Evolutionary conservation across 176 grass and related monocot genomes (phyloP), one percentile per base, ranked within the genome.

Genomic region (Lolium multiflorum): DNA sequence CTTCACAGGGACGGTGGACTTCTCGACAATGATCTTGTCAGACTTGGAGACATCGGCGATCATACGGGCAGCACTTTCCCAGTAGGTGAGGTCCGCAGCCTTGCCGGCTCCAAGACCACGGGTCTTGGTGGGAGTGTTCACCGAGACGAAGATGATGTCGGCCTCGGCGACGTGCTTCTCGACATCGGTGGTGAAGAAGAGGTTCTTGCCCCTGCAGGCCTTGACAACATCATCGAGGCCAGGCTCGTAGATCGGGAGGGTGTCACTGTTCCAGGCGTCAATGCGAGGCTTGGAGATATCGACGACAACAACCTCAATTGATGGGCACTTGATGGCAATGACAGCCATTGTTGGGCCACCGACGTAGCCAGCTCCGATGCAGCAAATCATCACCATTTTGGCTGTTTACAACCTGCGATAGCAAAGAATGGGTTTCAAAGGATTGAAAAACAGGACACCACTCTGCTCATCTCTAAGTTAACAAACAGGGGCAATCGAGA

Each of bases 311-410:
- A 97, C 94, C 87, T 94, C 90, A 15, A 97, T 97, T 18, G 76
- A 21, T 4, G 94, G 94, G 83, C 94, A 97, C 78, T 97, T 97
- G 74, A 97, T 65, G 85, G 94, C 92, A 25, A 97, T 97, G 62
- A 97, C 92, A 7, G 94, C 94, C 94, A 97, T 97, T 48, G 94
- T 97, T 20, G 94, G 94, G 47, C 94, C 94, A 13, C 94, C 94
- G 11, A 97, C 94, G 57, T 97, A 97, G 47, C 94, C 94, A 85
- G 94, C 94, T 41, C 94, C 94, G 63, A 97, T 94, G 90, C 94
- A 97, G 85, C 94, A 97, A 65, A 94, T 94, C 92, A 94, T 97
- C 88, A 97, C 94, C 94, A 97, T 97, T 82, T 90, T 91, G 81
- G n/a, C 58, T 46, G 74, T 22, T 83, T 55, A 69, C 26, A 48